Evolutionary conservation across 2,329 filamentous ascomycete genomes (phyloP), one percentile per base, ranked within the genome.

Genomic region (Pseudogymnoascus sp.): DNA sequence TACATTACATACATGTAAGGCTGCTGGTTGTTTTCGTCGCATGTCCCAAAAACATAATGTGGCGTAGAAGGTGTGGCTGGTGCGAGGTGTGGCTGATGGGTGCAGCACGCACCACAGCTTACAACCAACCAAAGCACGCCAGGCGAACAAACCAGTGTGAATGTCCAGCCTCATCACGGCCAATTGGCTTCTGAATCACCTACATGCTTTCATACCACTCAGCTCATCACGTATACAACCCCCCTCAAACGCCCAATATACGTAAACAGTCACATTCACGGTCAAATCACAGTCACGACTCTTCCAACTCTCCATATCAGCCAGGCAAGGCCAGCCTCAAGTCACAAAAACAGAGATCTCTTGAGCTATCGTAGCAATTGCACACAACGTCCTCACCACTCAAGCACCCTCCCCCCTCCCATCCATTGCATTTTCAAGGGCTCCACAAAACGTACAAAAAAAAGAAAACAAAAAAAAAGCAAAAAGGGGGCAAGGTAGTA

Each of bases 391-490:
- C 47, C 47, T 57, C 47, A 57, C 47, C 47, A 33, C 47, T 57
- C 47, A 57, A 57, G 47, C 47, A 57, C 47, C 47, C 47, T 57
- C 23, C 47, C 47, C 9, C 26, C n/a, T 57, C 47, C 47, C 47
- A 57, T 57, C 47, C 47, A 57, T 57, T 57, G 47, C 47, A 57
- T 57, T 57, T 57, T 57, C 47, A 57, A 57, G 47, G 47, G 26
- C 47, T 57, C 47, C 47, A 57, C 47, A 57, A 57, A 53, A 57
- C 47, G 26, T 57, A 57, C 47, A 57, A 57, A 57, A 57, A 53
- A 57, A 57, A 53, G 11, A 17, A 57, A 57, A 53, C 26, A 31
- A 57, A 57, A 31, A 53, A 53, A 31, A 57, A 57, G 47, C 47
- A 57, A 31, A 50, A 26, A n/a, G n/a, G 44, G 23, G n/a, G 26